Conservation (phyloP, 148 eudicot species). For the Diospyros lotus region DNA sequence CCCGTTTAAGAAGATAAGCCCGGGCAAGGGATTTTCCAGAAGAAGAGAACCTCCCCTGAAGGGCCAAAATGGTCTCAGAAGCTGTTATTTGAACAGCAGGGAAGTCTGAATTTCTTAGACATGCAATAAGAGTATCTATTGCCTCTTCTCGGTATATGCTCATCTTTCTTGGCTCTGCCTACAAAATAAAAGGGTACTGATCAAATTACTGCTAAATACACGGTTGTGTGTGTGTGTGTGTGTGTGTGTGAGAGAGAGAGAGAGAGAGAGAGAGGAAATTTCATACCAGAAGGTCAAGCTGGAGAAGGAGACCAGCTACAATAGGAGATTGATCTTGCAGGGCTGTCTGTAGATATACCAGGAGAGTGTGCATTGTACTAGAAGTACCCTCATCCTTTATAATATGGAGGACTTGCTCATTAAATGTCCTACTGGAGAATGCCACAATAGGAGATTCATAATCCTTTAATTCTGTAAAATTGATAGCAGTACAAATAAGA, state of each 20-base stretch:
- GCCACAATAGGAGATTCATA: neutral
- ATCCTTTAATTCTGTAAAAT: neutral
- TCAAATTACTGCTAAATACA: neutral
- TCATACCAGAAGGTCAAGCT: constrained; percentile 49
- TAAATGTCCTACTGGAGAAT: constrained; percentile 34
- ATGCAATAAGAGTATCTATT: constrained; percentile 39
- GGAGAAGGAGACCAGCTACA: constrained; percentile 50
- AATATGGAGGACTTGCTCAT: constrained; percentile 35
- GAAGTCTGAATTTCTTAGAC: constrained; percentile 36
- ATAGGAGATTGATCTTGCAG: constrained; percentile 36
- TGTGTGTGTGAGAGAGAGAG: neutral
- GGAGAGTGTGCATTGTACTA: constrained; percentile 48
- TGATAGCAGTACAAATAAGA: neutral
- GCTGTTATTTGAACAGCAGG: constrained; percentile 46
- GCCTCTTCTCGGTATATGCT: constrained; percentile 57
- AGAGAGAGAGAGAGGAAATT: constrained; percentile 13
- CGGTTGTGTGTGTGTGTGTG: too few species aligned
- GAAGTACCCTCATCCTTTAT: constrained; percentile 48
- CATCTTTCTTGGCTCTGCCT: constrained; percentile 55
- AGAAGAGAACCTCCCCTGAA: constrained; percentile 52
- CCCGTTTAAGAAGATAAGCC: constrained; percentile 40
- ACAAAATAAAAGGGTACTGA: neutral
- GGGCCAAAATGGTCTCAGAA: constrained; percentile 40
- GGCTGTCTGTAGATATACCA: constrained; percentile 39
- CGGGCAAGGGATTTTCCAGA: constrained; percentile 41